These are phyloP conservation scores for Sugiyamaella xylanicola DNA, from an alignment of 1,139 yeast species.

Conservation along the genomic window DNA sequence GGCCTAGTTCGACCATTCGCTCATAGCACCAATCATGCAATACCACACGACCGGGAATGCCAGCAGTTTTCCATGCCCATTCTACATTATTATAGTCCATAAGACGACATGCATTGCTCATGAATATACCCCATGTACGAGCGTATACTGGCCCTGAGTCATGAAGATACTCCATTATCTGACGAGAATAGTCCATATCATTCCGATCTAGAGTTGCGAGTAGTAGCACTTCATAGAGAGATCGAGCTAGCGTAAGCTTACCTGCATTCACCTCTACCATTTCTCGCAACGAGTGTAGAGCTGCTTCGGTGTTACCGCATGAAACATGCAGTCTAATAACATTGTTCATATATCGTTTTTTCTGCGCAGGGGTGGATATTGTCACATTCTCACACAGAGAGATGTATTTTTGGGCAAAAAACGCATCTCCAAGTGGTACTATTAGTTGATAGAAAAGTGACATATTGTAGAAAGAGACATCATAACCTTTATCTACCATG, in stretches of 20 bases:
- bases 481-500: constrained; percentile 14
- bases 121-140: constrained; percentile 42
- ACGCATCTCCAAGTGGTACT: constrained; percentile 22
- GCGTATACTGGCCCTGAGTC: constrained; percentile 32
- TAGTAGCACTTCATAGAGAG: constrained; percentile 37
- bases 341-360: constrained; percentile 20
- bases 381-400: constrained; percentile 3
- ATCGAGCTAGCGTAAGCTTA: constrained; percentile 27
- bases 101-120: constrained; percentile 33
- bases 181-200: constrained; percentile 39
- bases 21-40: constrained; percentile 38
- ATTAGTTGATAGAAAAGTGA: constrained; percentile 24
- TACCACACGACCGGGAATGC: constrained; percentile 38
- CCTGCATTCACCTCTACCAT: constrained; percentile 28
- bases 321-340: constrained; percentile 32
- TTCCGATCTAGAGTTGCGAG: constrained; percentile 32
- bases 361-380: constrained; percentile 12
- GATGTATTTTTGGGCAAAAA: constrained; percentile 13
- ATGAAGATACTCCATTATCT: constrained; percentile 34
- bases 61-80: constrained; percentile 39
- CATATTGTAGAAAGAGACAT: constrained; percentile 18
- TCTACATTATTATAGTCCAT: constrained; percentile 34
- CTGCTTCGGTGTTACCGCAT: constrained; percentile 33
- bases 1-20: constrained; percentile 36
- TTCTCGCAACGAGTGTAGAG: constrained; percentile 33